Evolutionary conservation across 495 filamentous ascomycete species (phyloP).

Genomic region (Penicillium bovifimosum): DNA sequence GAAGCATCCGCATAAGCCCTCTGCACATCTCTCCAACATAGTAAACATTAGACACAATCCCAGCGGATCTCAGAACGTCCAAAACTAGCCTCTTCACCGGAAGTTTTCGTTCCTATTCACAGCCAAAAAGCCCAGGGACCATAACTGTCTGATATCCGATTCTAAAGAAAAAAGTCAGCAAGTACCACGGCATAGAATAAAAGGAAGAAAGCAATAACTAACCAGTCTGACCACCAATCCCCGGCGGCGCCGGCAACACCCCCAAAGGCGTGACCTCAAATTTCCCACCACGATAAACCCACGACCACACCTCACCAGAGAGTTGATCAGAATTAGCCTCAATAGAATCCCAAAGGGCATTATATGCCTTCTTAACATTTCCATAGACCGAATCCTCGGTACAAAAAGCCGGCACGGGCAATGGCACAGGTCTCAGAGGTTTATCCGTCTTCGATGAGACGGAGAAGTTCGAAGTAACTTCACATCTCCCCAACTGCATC

Average conservation of each 20-base stretch:
- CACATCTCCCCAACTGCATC: conserved; percentile 42
- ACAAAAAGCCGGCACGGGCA: conserved; percentile 41
- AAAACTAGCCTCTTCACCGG: neutral
- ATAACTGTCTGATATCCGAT: neutral
- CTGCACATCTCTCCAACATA: too few species aligned
- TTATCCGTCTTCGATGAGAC: neutral
- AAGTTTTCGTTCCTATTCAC: neutral
- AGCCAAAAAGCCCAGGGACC: neutral
- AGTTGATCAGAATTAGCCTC: conserved; percentile 49
- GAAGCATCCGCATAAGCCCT: too few species aligned
- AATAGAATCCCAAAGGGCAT: conserved; percentile 55
- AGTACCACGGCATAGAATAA: neutral
- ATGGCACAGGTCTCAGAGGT: conserved; percentile 10
- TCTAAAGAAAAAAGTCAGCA: neutral
- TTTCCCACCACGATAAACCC: conserved; percentile 43
- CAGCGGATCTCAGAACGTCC: neutral
- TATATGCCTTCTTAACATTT: conserved; percentile 53
- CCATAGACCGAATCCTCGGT: conserved; percentile 35
- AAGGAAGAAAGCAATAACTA: conserved; percentile 5
- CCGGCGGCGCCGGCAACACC: conserved; percentile 46
- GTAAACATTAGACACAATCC: too few species aligned
- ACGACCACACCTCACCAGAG: conserved; percentile 59
- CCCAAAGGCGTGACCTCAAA: conserved; percentile 51
- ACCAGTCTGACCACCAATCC: conserved; percentile 33
- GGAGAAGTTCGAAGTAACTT: conserved; percentile 13